These are phyloP conservation scores for Quercus suber DNA, from an alignment of 306 rosid species.

Conservation along the genomic window DNA sequence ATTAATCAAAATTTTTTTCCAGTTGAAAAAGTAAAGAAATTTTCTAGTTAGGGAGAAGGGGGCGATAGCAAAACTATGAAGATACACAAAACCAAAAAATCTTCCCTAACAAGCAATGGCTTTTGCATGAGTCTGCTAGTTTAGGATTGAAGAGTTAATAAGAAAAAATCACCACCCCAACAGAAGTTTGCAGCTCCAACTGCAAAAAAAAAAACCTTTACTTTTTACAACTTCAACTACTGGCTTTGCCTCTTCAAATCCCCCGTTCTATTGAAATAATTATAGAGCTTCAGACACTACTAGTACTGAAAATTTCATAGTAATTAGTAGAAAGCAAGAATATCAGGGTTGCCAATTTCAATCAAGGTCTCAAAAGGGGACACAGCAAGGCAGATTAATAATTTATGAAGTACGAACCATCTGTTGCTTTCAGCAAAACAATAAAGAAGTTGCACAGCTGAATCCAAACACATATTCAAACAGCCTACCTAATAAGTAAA, in stretches of 20 bases:
- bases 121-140: too few relatives aligned
- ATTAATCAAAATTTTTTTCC: not conserved
- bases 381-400: not conserved
- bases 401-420: not conserved
- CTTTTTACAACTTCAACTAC: slow-evolving; percentile 51
- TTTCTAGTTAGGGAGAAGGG: too few relatives aligned
- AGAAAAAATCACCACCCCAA: slow-evolving; percentile 62
- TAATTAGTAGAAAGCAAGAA: not conserved
- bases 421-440: not conserved
- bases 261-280: slow-evolving; percentile 47
- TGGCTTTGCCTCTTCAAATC: slow-evolving; percentile 45
- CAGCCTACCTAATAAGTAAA: too few relatives aligned
- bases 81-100: not conserved
- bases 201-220: slow-evolving; percentile 43
- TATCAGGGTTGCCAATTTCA: not conserved
- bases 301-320: not conserved
- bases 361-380: not conserved
- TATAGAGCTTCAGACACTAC: not conserved
- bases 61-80: not conserved
- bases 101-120: too few relatives aligned
- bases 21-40: too few relatives aligned
- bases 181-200: slow-evolving; percentile 71
- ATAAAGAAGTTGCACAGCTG: not conserved
- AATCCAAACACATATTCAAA: not conserved
- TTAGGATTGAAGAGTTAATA: not conserved